Base-by-base conservation (phyloP, 306 rosid species). In the Sechiopsis laciniata region DNA sequence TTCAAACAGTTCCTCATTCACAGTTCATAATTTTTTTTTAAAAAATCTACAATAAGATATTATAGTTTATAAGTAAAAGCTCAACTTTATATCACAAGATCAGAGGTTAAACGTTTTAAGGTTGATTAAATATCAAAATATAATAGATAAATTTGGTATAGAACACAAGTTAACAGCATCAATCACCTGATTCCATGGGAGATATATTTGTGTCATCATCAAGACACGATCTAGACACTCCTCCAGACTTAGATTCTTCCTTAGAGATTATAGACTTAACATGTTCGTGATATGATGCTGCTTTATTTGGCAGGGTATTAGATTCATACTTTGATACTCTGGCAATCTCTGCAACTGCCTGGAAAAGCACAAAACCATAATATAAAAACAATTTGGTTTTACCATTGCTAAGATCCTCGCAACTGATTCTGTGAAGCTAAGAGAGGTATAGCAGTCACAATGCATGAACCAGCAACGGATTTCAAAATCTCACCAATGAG, bases 281-380 rank as follows among this genome's bases (percentile, higher is more conserved):
- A 80, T 90, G 80, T 71, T 57, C 24, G 77, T 80, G 60, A 67
- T 82, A 85, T 20, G 88, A 88, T 87, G 88, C 88, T 48, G 96
- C 90, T 81, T 82, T 88, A 46, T 79, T 73, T 20, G 81, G 86
- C 78, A 94, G 80, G n/a, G 76, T 81, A 79, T 73, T 75, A 65
- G 97, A 92, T 83, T 94, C 98, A 7, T 75, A 85, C 79, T 87
- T 94, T 51, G 93, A 84, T 63, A 92, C 90, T 87, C 84, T 89
- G 69, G 80, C 75, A 74, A 94, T 87, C 86, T 94, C 98, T 71
- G 83, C 91, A 74, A 87, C 89, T 16, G 97, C 96, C 98, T 94
- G 81, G 46, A 77, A 16, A 64, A 63, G 40, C 45, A 37, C 29
- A 50, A 46, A 5, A 76, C 78, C 51, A 75, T 54, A 74, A 78